phyloP scores from a whole-genome alignment of 108 stramenopile species.

The Nitzschia putrida region DNA sequence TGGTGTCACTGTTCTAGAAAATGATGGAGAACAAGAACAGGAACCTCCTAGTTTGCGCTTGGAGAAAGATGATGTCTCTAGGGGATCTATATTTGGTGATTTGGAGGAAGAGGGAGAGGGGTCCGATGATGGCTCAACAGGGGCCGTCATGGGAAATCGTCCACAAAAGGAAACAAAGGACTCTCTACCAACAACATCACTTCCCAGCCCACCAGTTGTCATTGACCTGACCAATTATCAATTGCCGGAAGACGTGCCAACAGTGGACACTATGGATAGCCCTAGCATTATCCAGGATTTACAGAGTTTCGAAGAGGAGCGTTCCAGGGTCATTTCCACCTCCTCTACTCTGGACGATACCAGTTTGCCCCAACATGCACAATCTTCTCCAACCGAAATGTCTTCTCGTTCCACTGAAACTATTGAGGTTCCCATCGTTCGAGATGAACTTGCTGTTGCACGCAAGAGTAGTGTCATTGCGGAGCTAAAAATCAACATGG shows the following conservation, averaged over 20 bases:
- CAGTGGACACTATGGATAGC: neutral
- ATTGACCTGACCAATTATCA: slow-evolving; percentile 2
- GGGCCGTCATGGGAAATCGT: slow-evolving; percentile 4
- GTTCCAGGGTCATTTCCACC: neutral
- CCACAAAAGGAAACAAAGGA: neutral
- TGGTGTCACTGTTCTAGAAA: slow-evolving; percentile 18
- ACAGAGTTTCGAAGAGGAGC: neutral
- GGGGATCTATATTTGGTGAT: slow-evolving; percentile 1
- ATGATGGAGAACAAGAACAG: neutral
- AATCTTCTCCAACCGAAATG: neutral
- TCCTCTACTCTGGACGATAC: neutral
- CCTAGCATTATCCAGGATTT: slow-evolving; percentile 1
- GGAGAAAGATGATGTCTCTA: slow-evolving; percentile 12
- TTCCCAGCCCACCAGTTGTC: neutral
- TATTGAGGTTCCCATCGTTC: neutral
- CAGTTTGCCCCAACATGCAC: neutral
- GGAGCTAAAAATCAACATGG: neutral
- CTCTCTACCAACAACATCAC: neutral
- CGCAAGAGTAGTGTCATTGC: neutral
- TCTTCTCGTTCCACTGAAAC: neutral
- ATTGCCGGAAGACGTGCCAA: neutral
- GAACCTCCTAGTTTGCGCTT: neutral
- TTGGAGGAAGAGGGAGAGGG: neutral
- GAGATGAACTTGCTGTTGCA: neutral
- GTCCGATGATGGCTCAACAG: neutral